A percentile compares a stretch with the other conserved stretches of the same genome.
Conservation (phyloP, 192 early-diverging fungal species). For the Paraglomus occultum region DNA sequence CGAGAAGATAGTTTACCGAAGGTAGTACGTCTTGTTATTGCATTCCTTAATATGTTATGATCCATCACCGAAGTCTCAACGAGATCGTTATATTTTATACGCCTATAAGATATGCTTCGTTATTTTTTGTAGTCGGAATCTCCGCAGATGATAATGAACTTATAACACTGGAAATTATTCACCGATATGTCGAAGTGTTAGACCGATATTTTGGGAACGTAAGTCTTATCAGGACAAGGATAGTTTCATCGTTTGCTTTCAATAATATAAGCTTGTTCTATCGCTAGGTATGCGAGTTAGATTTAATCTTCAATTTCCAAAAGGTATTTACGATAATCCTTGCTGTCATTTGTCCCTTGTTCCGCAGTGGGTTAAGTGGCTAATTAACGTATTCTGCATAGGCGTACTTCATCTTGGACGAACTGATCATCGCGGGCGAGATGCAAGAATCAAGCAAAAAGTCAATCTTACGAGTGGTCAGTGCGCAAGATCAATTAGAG, state of each 20-base stretch:
- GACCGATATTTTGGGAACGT: constrained; percentile 98
- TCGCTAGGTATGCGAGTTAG: constrained; percentile 82
- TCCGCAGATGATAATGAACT: constrained; percentile 94
- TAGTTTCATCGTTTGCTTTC: constrained; percentile 1
- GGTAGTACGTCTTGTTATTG: constrained; percentile 34
- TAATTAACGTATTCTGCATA: constrained; percentile 23
- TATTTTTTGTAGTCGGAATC: constrained; percentile 97
- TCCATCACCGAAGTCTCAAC: neutral
- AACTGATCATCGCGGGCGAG: constrained; percentile 88
- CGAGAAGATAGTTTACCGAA: constrained; percentile 61
- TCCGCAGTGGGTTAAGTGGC: neutral
- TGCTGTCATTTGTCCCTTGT: neutral
- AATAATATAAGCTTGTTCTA: constrained; percentile 10
- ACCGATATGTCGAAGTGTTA: constrained; percentile 96
- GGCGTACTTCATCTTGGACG: constrained; percentile 86
- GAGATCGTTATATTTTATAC: constrained; percentile 25
- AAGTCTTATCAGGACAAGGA: constrained; percentile 10
- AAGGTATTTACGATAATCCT: constrained; percentile 37
- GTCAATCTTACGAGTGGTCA: constrained; percentile 64
- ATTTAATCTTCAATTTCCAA: constrained; percentile 98
- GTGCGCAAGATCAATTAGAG: constrained; percentile 74
- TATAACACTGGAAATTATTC: constrained; percentile 91
- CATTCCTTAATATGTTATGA: neutral
- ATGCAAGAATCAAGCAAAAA: constrained; percentile 93
- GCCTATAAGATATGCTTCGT: constrained; percentile 79